phyloP scores from a whole-genome alignment of 192 early-diverging fungal genomes.

The Coemansia sp. region DNA sequence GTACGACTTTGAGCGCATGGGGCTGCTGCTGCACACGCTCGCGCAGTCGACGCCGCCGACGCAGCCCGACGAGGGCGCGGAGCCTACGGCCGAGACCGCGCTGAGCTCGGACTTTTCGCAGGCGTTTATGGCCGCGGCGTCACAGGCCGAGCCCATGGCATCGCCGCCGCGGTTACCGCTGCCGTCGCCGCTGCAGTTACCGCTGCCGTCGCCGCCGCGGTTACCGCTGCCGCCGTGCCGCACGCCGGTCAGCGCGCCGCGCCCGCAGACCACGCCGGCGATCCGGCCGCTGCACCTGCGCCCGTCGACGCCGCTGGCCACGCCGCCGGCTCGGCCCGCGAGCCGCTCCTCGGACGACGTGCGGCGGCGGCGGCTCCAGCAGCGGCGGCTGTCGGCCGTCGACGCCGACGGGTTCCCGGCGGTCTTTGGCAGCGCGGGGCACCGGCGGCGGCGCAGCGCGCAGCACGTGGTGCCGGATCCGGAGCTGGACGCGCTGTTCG shows the following conservation, averaged over 20 bases:
- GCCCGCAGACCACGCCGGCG: background rate
- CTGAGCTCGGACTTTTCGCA: conserved; percentile 41
- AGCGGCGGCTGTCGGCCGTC: no score
- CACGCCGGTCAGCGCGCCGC: background rate
- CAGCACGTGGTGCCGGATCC: conserved; percentile 1
- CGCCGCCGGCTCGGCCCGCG: background rate
- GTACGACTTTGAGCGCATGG: conserved; percentile 25
- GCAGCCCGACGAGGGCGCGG: conserved; percentile 14
- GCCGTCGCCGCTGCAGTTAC: background rate
- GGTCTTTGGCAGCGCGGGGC: background rate
- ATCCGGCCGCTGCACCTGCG: conserved; percentile 5
- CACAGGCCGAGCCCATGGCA: background rate
- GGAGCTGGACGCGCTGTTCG: conserved; percentile 4
- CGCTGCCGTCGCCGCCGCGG: background rate
- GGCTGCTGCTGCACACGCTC: conserved; percentile 1
- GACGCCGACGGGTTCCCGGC: conserved; percentile 5
- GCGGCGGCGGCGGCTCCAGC: background rate
- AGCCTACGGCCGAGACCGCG: conserved; percentile 1
- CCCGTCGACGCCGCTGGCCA: conserved; percentile 6
- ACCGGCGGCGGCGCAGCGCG: conserved; percentile 1
- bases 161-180: background rate
- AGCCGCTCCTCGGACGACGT: conserved; percentile 2
- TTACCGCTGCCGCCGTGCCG: background rate
- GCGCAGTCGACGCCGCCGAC: conserved; percentile 23
- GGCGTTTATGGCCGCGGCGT: conserved; percentile 16